Base-by-base conservation (phyloP, 192 early-diverging fungal genomes). In the Podila epigama region DNA sequence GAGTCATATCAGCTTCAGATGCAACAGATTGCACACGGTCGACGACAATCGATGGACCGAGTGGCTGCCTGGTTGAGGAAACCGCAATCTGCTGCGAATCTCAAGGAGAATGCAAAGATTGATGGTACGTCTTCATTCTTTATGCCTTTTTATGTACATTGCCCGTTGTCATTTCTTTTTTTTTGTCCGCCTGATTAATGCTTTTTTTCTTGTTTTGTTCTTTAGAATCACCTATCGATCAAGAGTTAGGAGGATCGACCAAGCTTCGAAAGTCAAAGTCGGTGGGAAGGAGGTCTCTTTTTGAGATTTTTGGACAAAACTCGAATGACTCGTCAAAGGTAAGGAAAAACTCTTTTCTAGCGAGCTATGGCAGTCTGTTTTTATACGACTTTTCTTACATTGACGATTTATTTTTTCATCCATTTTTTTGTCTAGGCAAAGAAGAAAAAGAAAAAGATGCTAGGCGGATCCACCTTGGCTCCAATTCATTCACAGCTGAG, bases 11-110 rank as follows among this genome's bases (percentile, higher is more conserved):
- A 41, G 15, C 29, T 39, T 6, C 37, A 60, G 41, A 48, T 40
- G 10, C 53, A 57, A 48, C 7, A 44, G 16, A 34, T 32, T 32
- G 68, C 32, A n/a, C 69, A 71, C 35, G 53, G 33, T 3, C 33
- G 58, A 22, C 35, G 63, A 32, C 70, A 75, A 27, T 75, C 63
- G 11, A 44, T 58, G 27, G 70, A 75, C 25, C 58, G 70, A 35
- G 70, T 75, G 6, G 41, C 63, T 10, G 63, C 58, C 5, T 75
- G 70, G 70, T 34, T 75, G 15, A 63, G 70, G 28, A 75, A 75
- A 20, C 70, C 70, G 32, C 70, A 73, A 33, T 75, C 70, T 15
- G 61, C 61, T 6, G 63, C 41, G 34, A 75, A 75, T 42, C 33
- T 75, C 4, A 72, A 60, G 42, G 70, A 72, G 15, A 31, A 32